Evolutionary conservation across 1,284 basidiomycete species (phyloP).

Genomic region (Naganishia albida): DNA sequence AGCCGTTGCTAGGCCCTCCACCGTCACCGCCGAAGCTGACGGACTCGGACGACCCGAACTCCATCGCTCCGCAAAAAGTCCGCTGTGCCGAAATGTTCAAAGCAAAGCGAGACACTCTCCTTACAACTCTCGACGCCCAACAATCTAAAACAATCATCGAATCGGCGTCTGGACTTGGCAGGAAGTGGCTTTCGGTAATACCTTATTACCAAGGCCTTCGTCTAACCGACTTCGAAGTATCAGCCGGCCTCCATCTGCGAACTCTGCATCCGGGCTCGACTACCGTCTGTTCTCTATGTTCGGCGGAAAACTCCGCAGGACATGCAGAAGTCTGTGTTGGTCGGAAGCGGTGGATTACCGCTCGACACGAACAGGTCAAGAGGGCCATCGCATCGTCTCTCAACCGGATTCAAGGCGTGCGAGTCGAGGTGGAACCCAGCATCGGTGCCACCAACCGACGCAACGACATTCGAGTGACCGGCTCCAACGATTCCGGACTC

Average conservation of each 20-base stretch:
- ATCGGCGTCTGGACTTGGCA: slow-evolving; percentile 3
- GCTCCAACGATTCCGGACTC: background rate
- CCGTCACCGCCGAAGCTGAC: too few relatives aligned
- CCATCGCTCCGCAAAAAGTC: too few relatives aligned
- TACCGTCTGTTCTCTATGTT: background rate
- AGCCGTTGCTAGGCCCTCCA: too few relatives aligned
- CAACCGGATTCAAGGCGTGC: background rate
- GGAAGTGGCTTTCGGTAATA: background rate
- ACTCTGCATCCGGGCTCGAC: background rate
- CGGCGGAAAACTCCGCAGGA: background rate
- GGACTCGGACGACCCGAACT: too few relatives aligned
- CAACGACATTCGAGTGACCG: slow-evolving; percentile 2
- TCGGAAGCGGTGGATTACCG: background rate
- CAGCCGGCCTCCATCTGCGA: slow-evolving; percentile 1
- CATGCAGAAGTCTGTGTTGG: background rate
- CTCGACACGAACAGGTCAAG: slow-evolving; percentile 1
- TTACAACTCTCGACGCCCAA: background rate
- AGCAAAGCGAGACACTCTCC: background rate
- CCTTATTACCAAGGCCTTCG: slow-evolving; percentile 1
- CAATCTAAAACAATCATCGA: slow-evolving; percentile 3
- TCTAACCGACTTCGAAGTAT: background rate
- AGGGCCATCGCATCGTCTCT: background rate
- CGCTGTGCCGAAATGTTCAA: background rate
- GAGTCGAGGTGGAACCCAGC: background rate
- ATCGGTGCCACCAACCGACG: slow-evolving; percentile 8